phyloP scores from a whole-genome alignment of 2,329 filamentous ascomycete genomes.

The Microcyclosporella mali region DNA sequence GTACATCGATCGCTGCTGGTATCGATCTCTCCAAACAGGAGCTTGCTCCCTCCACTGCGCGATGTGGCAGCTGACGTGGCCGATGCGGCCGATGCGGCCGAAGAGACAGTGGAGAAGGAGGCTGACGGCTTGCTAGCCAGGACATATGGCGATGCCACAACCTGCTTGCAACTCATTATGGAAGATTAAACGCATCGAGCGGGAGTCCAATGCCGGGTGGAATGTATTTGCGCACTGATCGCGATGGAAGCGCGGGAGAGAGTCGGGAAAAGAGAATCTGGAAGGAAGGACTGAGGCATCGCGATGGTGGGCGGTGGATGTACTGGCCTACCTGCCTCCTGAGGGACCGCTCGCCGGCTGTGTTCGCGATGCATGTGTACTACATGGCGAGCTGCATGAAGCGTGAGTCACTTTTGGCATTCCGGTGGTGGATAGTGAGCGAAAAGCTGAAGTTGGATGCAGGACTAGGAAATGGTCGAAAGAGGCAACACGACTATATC shows the following conservation, averaged over 20 bases:
- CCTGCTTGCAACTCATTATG: slow-evolving; percentile 27
- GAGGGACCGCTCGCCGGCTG: neutral
- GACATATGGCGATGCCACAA: slow-evolving; percentile 17
- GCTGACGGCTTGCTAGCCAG: slow-evolving; percentile 31
- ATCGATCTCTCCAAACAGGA: slow-evolving; percentile 47
- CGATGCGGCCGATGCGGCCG: slow-evolving; percentile 29
- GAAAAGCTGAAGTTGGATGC: slow-evolving; percentile 14
- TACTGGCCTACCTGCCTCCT: slow-evolving; percentile 8
- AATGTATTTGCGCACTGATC: slow-evolving; percentile 9
- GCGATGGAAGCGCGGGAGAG: slow-evolving; percentile 11
- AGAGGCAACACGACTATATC: slow-evolving; percentile 28
- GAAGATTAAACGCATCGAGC: slow-evolving; percentile 17
- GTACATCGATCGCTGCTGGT: slow-evolving; percentile 37
- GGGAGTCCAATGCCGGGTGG: slow-evolving; percentile 6
- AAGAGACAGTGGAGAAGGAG: slow-evolving; percentile 29
- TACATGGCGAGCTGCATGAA: slow-evolving; percentile 18
- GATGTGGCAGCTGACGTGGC: slow-evolving; percentile 31
- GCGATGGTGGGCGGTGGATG: slow-evolving; percentile 3
- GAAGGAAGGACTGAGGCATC: slow-evolving; percentile 16
- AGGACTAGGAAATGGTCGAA: slow-evolving; percentile 14
- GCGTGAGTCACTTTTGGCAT: slow-evolving; percentile 22
- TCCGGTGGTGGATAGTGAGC: slow-evolving; percentile 16
- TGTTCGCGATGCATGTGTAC: slow-evolving; percentile 1
- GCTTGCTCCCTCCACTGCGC: slow-evolving; percentile 33
- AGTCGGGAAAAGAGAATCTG: slow-evolving; percentile 4